phyloP scores from a whole-genome alignment of 441 rosid species.

The Brassica hybrid region DNA sequence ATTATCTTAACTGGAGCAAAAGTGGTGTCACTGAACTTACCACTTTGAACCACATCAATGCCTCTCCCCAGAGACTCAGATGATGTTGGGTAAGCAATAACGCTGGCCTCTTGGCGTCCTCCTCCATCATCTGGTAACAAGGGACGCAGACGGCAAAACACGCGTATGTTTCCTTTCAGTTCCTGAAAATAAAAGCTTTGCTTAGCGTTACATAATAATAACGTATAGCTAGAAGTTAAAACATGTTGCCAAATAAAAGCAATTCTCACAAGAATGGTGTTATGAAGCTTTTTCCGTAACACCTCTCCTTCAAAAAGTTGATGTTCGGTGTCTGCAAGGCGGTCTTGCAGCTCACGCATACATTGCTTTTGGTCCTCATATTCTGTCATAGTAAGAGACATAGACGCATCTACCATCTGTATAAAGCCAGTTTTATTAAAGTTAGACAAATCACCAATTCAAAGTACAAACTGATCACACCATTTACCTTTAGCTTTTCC shows the following conservation, averaged over 20 bases:
- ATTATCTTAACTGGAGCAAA: too few species aligned
- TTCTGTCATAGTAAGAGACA: conserved; percentile 55
- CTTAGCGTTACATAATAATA: conserved; percentile 1
- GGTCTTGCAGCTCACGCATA: conserved; percentile 55
- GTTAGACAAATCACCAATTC: neutral
- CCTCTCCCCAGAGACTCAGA: conserved; percentile 80
- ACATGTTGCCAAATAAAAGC: neutral
- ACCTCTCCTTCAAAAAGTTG: conserved; percentile 80
- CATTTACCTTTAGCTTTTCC: too few species aligned
- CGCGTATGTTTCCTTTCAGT: conserved; percentile 96
- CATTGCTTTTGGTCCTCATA: conserved; percentile 61
- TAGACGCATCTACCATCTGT: conserved; percentile 69
- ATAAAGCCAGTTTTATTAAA: conserved; percentile 12
- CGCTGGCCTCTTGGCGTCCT: conserved; percentile 54
- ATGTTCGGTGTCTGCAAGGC: conserved; percentile 68
- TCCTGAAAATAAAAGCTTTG: conserved; percentile 55
- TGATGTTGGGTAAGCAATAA: conserved; percentile 76
- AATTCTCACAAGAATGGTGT: conserved; percentile 78
- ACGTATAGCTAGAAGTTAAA: too few species aligned
- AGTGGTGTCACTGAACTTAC: conserved; percentile 43
- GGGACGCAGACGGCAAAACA: conserved; percentile 96
- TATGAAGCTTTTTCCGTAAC: conserved; percentile 84
- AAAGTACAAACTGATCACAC: too few species aligned
- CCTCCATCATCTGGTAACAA: conserved; percentile 78
- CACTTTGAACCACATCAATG: conserved; percentile 81